phyloP scores from a whole-genome alignment of 257 asterid species.

The Solanum megistacrolobum region DNA sequence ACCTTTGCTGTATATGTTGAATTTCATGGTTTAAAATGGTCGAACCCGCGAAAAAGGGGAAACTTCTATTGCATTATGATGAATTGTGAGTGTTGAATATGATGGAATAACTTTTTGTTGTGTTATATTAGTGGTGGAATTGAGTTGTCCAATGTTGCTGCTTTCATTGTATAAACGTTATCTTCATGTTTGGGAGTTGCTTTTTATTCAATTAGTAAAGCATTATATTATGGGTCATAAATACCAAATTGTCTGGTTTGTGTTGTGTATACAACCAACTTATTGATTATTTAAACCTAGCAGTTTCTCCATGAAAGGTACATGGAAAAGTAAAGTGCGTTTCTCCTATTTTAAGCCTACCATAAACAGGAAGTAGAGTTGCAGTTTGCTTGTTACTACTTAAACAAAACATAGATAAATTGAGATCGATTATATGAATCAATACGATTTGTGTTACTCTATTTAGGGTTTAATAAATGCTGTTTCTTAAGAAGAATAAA shows the following conservation, averaged over 20 bases:
- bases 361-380: not conserved
- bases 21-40: conserved; percentile 6
- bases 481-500: not conserved
- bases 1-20: not conserved
- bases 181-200: not conserved
- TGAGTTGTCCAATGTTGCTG: not conserved
- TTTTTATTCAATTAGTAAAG: not conserved
- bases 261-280: not conserved
- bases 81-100: not conserved
- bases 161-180: not conserved
- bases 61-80: not conserved
- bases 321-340: not conserved
- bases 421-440: not conserved
- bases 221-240: not conserved
- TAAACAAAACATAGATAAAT: not conserved
- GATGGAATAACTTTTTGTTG: not conserved
- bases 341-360: not conserved
- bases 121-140: not conserved
- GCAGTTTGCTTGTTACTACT: not conserved
- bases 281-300: not conserved
- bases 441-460: not conserved
- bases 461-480: not conserved
- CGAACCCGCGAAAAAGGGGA: not conserved
- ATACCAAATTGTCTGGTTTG: not conserved
- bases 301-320: not conserved